phyloP scores from a whole-genome alignment of 805 yeast species.

The Cyberlindnera xylosilytica region DNA sequence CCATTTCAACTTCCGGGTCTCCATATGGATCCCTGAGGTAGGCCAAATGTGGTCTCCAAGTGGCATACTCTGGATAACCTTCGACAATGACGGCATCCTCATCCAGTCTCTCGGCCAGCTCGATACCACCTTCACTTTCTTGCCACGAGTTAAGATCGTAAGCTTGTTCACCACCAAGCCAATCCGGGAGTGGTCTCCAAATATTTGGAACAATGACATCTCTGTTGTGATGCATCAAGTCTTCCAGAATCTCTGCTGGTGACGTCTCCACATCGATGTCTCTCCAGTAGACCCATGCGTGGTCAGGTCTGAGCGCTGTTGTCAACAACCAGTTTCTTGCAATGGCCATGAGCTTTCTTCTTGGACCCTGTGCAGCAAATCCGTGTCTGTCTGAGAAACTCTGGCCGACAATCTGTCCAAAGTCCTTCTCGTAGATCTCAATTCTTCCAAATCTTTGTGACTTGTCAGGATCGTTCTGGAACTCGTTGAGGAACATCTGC shows the following conservation, averaged over 20 bases:
- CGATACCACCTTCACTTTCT: conserved; percentile 78
- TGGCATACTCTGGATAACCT: conserved; percentile 95
- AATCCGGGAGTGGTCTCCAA: conserved; percentile 86
- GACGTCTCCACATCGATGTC: conserved; percentile 96
- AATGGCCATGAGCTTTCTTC: conserved; percentile 92
- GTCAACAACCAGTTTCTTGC: conserved; percentile 93
- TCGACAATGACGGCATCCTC: conserved; percentile 97
- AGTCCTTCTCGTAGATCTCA: conserved; percentile 87
- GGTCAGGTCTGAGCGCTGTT: conserved; percentile 85
- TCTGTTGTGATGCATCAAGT: conserved; percentile 84
- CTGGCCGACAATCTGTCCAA: conserved; percentile 92
- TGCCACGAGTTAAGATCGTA: conserved; percentile 85
- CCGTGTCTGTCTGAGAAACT: conserved; percentile 93
- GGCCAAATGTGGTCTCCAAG: conserved; percentile 97
- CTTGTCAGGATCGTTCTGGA: conserved; percentile 65
- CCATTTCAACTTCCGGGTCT: conserved; percentile 90
- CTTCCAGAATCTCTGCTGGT: conserved; percentile 82
- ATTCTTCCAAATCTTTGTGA: conserved; percentile 74
- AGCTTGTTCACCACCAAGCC: conserved; percentile 83
- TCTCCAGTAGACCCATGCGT: conserved; percentile 96
- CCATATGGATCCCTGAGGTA: conserved; percentile 94
- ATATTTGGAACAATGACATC: conserved; percentile 95
- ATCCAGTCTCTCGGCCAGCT: conserved; percentile 69
- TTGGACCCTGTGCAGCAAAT: conserved; percentile 92
- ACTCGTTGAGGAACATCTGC: conserved; percentile 48